Percentiles rank a stretch among this genome's conserved stretches.
Evolutionary conservation across 108 stramenopile species (phyloP).

Genomic region (Conticribra weissflogii): DNA sequence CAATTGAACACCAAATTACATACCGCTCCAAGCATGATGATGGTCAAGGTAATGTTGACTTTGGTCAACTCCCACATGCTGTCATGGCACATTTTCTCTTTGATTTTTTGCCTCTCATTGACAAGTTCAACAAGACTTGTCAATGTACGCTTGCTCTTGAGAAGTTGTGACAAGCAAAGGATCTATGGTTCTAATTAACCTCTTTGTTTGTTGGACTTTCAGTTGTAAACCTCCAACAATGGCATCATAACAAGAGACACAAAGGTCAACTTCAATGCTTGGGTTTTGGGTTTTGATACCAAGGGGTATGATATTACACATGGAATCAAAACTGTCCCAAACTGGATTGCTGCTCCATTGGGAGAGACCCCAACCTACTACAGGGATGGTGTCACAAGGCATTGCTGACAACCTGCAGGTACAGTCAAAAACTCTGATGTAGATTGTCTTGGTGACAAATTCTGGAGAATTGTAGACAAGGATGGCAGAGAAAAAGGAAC

Average conservation of each 20-base stretch:
- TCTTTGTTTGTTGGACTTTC: slow-evolving; percentile 36
- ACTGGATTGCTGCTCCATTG: too few species aligned
- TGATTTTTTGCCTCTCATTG: slow-evolving; percentile 15
- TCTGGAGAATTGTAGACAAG: too few species aligned
- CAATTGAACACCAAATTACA: background rate
- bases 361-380: too few species aligned
- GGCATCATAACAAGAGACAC: background rate
- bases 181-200: slow-evolving; percentile 22
- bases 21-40: slow-evolving; percentile 10
- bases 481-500: too few species aligned
- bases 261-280: background rate
- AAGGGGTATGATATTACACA: background rate
- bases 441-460: too few species aligned
- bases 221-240: slow-evolving; percentile 28
- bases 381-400: too few species aligned
- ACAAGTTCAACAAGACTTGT: slow-evolving; percentile 31
- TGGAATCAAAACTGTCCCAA: background rate
- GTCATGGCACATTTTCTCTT: slow-evolving; percentile 6
- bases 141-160: slow-evolving; percentile 34
- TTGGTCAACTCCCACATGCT: slow-evolving; percentile 5
- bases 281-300: background rate
- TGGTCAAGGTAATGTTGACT: slow-evolving; percentile 5
- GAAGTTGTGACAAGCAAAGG: slow-evolving; percentile 28
- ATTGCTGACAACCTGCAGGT: too few species aligned
- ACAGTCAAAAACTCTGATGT: too few species aligned